A percentile compares a stretch with the other conserved stretches of the same genome.
Conservation (phyloP, 306 rosid species). For the Castanea crenata region DNA sequence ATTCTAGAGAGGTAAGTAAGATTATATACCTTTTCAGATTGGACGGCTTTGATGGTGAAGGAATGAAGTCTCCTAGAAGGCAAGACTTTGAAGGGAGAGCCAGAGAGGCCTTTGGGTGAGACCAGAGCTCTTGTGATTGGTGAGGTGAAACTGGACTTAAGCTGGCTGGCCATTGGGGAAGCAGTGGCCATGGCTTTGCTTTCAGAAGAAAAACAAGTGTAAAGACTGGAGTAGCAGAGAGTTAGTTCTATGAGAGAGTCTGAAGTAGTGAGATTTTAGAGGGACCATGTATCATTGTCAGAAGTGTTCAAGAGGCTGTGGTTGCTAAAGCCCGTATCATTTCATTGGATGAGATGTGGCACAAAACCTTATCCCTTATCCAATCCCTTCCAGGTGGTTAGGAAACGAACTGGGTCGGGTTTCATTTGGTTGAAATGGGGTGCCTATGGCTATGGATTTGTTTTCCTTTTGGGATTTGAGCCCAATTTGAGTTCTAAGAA, state of each 20-base stretch:
- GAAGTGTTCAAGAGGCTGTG: conserved; percentile 34
- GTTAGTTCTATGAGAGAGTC: not conserved
- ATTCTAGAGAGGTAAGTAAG: not conserved
- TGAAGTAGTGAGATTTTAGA: conserved; percentile 1
- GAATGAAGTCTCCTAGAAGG: conserved; percentile 35
- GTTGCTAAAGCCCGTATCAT: conserved; percentile 32
- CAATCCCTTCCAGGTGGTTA: conserved; percentile 5
- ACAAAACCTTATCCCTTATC: conserved; percentile 73
- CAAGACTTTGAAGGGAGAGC: conserved; percentile 46
- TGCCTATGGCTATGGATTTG: not conserved
- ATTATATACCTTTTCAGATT: conserved; percentile 65
- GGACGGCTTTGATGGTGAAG: conserved; percentile 73
- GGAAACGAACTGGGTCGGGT: not conserved
- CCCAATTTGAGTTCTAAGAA: no score
- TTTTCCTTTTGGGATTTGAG: no score
- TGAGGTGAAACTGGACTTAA: conserved; percentile 73
- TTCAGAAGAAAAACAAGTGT: conserved; percentile 3
- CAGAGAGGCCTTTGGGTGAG: conserved; percentile 68
- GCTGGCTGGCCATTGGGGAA: conserved; percentile 89
- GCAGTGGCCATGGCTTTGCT: conserved; percentile 62
- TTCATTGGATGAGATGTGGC: conserved; percentile 51
- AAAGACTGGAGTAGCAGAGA: conserved; percentile 15
- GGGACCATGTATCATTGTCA: conserved; percentile 16
- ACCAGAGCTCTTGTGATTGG: conserved; percentile 46
- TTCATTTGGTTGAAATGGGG: not conserved